Evolutionary conservation across 2,329 filamentous ascomycete genomes (phyloP), one percentile per base, ranked within the genome.

Genomic region (Didymella sp.): DNA sequence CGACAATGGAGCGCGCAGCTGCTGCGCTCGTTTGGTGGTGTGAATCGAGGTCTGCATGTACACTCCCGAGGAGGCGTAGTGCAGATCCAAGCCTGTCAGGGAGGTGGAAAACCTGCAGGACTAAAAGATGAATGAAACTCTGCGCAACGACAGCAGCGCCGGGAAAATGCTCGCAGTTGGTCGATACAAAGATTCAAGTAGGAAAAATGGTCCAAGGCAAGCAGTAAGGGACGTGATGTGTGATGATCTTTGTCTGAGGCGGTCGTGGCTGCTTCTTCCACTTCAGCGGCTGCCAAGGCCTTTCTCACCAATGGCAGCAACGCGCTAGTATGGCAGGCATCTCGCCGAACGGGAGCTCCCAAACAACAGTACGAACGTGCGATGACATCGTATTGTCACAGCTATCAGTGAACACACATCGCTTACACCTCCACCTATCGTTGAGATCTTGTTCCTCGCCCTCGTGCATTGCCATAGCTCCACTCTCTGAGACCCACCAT

Each of bases 191-290:
- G 53, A 62, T 53, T 56, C 56, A 63, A 64, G 49, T 54, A 64
- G 64, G 61, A 51, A 46, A 57, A 65, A 58, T 33, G 47, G 35
- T 44, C 48, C 52, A 52, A 68, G 63, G 61, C 49, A 44, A 61
- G 62, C 58, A 63, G 61, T 49, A 59, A 54, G 62, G 50, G 58
- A 58, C 58, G 52, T 56, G 63, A 56, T 55, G 66, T 68, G 67
- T 71, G 70, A 66, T 73, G 71, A 72, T 73, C 61, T 73, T 72
- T 73, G 70, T 72, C 67, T 69, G 66, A 65, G 63, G 65, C 50
- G 60, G 57, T 68, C 60, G 64, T 71, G 68, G 68, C 70, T 71
- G 70, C 67, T 71, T 51, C 58, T 66, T 61, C 63, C 41, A 60
- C 61, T 61, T 53, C 25, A 58, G 51, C 67, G 42, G 68, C 72